Evolutionary conservation across 2,329 filamentous ascomycete genomes (phyloP).

Genomic region (Sordariomycetes sp.): DNA sequence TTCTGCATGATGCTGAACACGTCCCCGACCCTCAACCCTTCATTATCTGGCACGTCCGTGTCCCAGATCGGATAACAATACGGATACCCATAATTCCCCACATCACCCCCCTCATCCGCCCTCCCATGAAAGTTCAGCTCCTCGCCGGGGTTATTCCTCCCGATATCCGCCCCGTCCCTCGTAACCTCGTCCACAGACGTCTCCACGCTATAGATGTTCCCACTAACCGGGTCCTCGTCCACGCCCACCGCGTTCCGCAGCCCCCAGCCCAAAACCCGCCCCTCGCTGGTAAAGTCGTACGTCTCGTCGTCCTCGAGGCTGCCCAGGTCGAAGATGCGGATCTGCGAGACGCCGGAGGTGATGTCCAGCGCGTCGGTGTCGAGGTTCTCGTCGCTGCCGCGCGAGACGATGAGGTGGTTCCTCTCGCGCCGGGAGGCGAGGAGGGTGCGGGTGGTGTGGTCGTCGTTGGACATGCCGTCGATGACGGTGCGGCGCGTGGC

Average conservation of each 20-base stretch:
- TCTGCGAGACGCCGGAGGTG: conserved; percentile 50
- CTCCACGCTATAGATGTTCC: conserved; percentile 51
- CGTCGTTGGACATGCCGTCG: conserved; percentile 46
- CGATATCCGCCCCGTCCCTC: conserved; percentile 48
- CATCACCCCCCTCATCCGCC: conserved; percentile 26
- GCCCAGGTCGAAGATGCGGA: conserved; percentile 45
- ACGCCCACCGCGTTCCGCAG: conserved; percentile 63
- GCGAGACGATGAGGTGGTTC: conserved; percentile 51
- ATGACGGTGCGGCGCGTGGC: conserved; percentile 39
- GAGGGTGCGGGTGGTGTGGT: conserved; percentile 58
- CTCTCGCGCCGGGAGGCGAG: conserved; percentile 45
- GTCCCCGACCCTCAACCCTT: conserved; percentile 30
- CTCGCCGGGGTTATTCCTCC: conserved; percentile 60
- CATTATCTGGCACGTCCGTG: conserved; percentile 28
- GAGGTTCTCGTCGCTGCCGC: conserved; percentile 53
- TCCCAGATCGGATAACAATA: conserved; percentile 59
- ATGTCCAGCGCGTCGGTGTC: conserved; percentile 42
- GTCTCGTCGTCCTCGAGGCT: conserved; percentile 15
- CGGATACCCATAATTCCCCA: conserved; percentile 60
- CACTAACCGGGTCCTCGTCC: conserved; percentile 45
- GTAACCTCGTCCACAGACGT: conserved; percentile 58
- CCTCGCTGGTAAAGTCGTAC: conserved; percentile 36
- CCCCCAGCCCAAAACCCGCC: conserved; percentile 51
- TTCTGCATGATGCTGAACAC: conserved; percentile 33
- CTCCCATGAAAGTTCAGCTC: conserved; percentile 64